These are phyloP conservation scores for Leptodermis oblonga DNA, from an alignment of 257 asterid species.

Conservation along the genomic window DNA sequence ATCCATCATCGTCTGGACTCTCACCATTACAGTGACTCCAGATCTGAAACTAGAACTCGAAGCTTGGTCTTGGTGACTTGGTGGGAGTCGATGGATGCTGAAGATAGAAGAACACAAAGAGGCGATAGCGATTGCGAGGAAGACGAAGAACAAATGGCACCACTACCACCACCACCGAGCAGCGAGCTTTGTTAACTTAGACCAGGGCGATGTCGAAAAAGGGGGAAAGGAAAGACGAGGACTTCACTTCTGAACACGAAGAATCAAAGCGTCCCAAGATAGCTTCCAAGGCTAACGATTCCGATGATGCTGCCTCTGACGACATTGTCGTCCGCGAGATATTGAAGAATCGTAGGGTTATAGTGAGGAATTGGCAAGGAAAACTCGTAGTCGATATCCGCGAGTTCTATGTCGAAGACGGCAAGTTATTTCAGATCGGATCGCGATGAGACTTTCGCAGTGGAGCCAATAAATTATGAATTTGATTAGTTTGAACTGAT, in stretches of 20 bases:
- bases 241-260: conserved; percentile 52
- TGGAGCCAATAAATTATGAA: too few species aligned
- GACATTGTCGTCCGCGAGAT: conserved; percentile 53
- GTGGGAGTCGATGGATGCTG: too few species aligned
- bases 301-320: conserved; percentile 49
- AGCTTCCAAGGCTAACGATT: conserved; percentile 31
- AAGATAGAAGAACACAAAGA: too few species aligned
- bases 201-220: conserved; percentile 49
- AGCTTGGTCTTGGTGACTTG: too few species aligned
- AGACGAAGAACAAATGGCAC: neutral
- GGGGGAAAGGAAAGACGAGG: conserved; percentile 47
- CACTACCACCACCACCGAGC: neutral
- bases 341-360: conserved; percentile 76
- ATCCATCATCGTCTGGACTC: too few species aligned
- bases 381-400: conserved; percentile 73
- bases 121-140: too few species aligned
- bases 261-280: conserved; percentile 46
- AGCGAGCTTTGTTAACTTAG: neutral
- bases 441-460: too few species aligned
- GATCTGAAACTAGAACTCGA: too few species aligned
- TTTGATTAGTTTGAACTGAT: too few species aligned
- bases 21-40: too few species aligned
- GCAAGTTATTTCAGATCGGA: conserved; percentile 68
- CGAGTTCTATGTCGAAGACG: conserved; percentile 75
- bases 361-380: conserved; percentile 85